Percentiles rank a stretch among this genome's conserved stretches.
Conservation (phyloP, 1,284 basidiomycete genomes). For the Microbotryomycetes sp. region DNA sequence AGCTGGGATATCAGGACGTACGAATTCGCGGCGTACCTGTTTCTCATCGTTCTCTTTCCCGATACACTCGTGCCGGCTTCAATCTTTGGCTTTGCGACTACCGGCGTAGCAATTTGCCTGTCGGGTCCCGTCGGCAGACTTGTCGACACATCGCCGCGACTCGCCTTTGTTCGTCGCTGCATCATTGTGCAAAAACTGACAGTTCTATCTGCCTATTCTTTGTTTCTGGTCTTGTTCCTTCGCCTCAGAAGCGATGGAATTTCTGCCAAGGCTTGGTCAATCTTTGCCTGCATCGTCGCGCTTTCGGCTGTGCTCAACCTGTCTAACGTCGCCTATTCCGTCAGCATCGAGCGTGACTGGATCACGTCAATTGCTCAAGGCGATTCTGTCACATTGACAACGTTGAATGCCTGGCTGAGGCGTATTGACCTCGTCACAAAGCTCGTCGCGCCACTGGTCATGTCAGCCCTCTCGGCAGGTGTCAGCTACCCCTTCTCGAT, state of each 20-base stretch:
- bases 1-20: neutral
- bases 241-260: conserved; percentile 11
- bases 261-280: conserved; percentile 29
- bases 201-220: conserved; percentile 43
- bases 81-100: conserved; percentile 48
- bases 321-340: conserved; percentile 47
- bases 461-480: conserved; percentile 47
- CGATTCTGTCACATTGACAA: conserved; percentile 30
- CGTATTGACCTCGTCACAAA: conserved; percentile 53
- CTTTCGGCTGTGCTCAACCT: conserved; percentile 46
- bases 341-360: conserved; percentile 56
- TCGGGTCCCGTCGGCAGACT: conserved; percentile 45
- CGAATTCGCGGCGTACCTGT: conserved; percentile 34
- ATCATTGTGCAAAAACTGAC: conserved; percentile 48
- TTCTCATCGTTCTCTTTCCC: conserved; percentile 49
- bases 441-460: conserved; percentile 52
- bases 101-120: conserved; percentile 42
- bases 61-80: conserved; percentile 50
- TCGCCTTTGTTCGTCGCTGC: conserved; percentile 45
- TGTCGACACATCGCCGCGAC: conserved; percentile 46
- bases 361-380: conserved; percentile 46
- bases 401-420: conserved; percentile 45
- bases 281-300: conserved; percentile 45
- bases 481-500: conserved; percentile 37
- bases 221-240: conserved; percentile 41